phyloP scores from a whole-genome alignment of 257 asterid genomes.

The Paraleonurus japonicus region DNA sequence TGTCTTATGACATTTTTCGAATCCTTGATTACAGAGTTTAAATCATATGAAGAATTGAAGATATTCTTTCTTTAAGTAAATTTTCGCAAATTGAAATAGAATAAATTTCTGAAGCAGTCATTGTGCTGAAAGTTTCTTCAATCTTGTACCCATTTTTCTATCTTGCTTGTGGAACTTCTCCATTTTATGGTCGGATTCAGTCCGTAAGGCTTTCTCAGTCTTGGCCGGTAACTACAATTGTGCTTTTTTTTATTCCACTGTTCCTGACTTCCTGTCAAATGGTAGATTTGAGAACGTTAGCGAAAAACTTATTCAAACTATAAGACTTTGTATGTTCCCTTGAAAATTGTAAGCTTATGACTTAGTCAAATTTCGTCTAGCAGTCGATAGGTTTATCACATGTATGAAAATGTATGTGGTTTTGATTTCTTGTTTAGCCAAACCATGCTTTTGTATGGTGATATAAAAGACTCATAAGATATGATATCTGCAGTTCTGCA shows the following conservation, averaged over 20 bases:
- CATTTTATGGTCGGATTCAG: background rate
- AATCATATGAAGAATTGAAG: background rate
- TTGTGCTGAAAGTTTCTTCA: background rate
- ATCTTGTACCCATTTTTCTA: background rate
- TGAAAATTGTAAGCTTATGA: background rate
- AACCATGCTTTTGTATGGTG: constrained; percentile 8
- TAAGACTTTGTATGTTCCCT: background rate
- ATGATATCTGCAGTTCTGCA: background rate
- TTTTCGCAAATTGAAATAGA: background rate
- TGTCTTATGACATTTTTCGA: background rate
- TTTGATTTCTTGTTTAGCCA: constrained; percentile 2
- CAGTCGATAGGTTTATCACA: background rate
- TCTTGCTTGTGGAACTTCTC: constrained; percentile 5
- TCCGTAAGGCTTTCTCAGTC: background rate
- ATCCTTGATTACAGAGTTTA: background rate
- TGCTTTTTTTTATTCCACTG: too few relatives aligned
- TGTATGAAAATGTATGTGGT: background rate
- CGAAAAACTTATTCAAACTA: background rate
- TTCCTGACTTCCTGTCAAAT: background rate
- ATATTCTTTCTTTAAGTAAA: background rate
- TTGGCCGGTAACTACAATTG: background rate
- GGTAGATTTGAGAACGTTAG: background rate
- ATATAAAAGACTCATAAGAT: constrained; percentile 8
- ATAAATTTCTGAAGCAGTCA: background rate
- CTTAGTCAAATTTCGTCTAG: background rate